A percentile compares a stretch with the other conserved stretches of the same genome.
phyloP scores from a whole-genome alignment of 192 early-diverging fungal species.

The Entophlyctis luteolus region DNA sequence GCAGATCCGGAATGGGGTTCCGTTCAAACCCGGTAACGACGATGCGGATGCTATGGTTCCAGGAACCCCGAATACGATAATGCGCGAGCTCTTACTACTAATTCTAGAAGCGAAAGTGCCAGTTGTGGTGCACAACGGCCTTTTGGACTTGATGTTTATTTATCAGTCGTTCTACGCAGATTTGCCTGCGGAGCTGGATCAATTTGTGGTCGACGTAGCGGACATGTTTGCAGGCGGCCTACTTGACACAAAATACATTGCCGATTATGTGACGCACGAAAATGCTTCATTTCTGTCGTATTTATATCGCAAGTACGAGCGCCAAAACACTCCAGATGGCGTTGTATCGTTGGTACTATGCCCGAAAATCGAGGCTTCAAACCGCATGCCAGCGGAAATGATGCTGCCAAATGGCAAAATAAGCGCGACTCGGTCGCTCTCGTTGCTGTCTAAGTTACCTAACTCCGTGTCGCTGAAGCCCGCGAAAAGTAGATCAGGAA shows the following conservation, averaged over 20 bases:
- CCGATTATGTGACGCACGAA: constrained; percentile 66
- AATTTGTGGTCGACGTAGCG: constrained; percentile 71
- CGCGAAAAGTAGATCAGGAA: not conserved
- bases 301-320: constrained; percentile 61
- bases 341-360: no score
- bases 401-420: constrained; percentile 11
- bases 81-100: constrained; percentile 38
- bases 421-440: constrained; percentile 2
- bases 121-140: constrained; percentile 88
- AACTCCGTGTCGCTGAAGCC: not conserved
- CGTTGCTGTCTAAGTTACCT: not conserved
- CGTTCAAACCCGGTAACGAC: constrained; percentile 63
- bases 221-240: constrained; percentile 84
- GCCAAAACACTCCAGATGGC: no score
- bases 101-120: constrained; percentile 49
- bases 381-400: no score
- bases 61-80: constrained; percentile 26
- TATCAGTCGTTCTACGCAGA: constrained; percentile 83
- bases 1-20: constrained; percentile 72
- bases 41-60: constrained; percentile 1
- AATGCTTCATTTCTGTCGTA: constrained; percentile 65
- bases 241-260: constrained; percentile 88
- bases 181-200: constrained; percentile 65
- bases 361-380: no score
- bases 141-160: constrained; percentile 88